Percentiles rank a stretch among this genome's conserved stretches.
phyloP scores from a whole-genome alignment of 1,139 yeast genomes.

The Petasospora fabianii region DNA sequence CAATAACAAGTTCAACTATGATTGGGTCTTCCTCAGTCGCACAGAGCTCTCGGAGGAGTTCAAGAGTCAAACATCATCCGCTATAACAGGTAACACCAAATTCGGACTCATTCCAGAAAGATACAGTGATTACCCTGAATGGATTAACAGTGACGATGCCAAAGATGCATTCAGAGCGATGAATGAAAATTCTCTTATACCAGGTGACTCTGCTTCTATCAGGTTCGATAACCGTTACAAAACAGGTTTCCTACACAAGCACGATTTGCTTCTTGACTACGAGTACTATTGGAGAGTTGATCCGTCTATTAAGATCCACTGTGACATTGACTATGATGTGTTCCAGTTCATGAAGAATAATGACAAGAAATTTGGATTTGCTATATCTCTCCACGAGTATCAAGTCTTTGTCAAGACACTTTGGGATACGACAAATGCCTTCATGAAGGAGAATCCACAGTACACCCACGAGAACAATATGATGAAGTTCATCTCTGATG shows the following conservation, averaged over 20 bases:
- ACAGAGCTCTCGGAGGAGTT: constrained; percentile 42
- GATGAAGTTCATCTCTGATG: constrained; percentile 61
- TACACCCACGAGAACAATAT: constrained; percentile 57
- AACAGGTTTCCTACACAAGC: constrained; percentile 61
- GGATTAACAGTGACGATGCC: constrained; percentile 60
- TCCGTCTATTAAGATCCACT: constrained; percentile 61
- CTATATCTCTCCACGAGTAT: constrained; percentile 61
- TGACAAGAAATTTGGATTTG: constrained; percentile 62
- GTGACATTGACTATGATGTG: constrained; percentile 67
- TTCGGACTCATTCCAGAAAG: constrained; percentile 60
- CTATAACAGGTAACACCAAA: constrained; percentile 58
- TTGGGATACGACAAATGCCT: constrained; percentile 54
- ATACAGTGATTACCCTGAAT: constrained; percentile 73
- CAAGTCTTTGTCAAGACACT: constrained; percentile 53
- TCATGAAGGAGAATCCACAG: constrained; percentile 44
- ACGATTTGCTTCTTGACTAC: constrained; percentile 49
- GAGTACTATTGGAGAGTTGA: constrained; percentile 77
- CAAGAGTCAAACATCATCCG: constrained; percentile 41
- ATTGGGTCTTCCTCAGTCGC: constrained; percentile 77
- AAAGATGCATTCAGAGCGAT: constrained; percentile 31
- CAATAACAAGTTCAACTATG: constrained; percentile 63
- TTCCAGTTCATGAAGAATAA: constrained; percentile 62
- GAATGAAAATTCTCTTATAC: constrained; percentile 49
- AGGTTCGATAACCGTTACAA: constrained; percentile 78
- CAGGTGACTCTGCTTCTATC: constrained; percentile 62